Base-by-base conservation (phyloP, 371 early-diverging fungal species). In the Mortierella sp. region DNA sequence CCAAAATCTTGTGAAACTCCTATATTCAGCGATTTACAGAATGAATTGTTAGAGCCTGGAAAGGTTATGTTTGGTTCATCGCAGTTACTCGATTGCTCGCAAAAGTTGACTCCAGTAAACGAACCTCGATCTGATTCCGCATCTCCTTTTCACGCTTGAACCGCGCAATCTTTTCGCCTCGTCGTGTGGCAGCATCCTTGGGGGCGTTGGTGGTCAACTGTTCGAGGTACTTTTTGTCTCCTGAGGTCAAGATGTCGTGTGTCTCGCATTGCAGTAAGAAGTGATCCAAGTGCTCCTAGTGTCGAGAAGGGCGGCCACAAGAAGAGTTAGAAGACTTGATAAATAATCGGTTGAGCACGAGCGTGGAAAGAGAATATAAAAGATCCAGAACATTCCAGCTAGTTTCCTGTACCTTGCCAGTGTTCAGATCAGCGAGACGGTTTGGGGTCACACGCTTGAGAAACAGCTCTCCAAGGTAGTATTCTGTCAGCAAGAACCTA, bases 91-190 rank as follows among this genome's bases (percentile, higher is more conserved):
- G 3, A 31, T 50, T n/a, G 3, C 10, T 58, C 2, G 11, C 13
- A 58, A n/a, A 26, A 28, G 10, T 24, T 10, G 34, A 19, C 14
- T 21, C 10, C 21, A 34, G 38, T 26, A 13, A 3, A 74, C 76
- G 38, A 65, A 88, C 90, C 81, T 92, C 84, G 57, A 95, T 88
- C 74, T 91, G 91, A 54, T 88, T 84, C 74, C 92, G 90, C 44
- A 91, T 87, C 24, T 89, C 95, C 79, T 93, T 94, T 80, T 96
- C 96, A 26, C 94, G 91, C 74, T 95, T 96, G 87, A 90, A 96
- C 11, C 94, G 90, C 13, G 92, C 94, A 84, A 97, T 97, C 83
- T 96, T 97, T 74, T 93, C 93, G 31, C 90, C 91, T 28, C 97
- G 91, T 57, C 81, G 78, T 81, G 91, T 89, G 79, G 93, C 79